Conservation (phyloP, 257 asterid species). For the Solanum stenotomum region DNA sequence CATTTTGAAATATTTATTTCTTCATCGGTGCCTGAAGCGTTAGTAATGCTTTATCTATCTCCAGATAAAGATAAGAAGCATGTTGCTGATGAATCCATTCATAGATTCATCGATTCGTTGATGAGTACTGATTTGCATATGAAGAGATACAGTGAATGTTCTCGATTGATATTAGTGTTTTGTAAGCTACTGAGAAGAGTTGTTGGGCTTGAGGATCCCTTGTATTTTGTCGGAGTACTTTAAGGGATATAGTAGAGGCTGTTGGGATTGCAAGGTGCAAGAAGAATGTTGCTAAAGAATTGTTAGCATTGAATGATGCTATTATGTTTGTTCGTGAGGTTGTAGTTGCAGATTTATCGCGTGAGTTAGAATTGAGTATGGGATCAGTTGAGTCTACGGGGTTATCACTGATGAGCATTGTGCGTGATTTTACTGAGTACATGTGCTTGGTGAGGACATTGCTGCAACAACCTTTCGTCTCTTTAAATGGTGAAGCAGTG, state of each 20-base stretch:
- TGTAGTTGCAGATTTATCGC: constrained; percentile 19
- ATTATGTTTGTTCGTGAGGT: constrained; percentile 51
- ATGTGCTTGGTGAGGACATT: background rate
- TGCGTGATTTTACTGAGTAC: too few species aligned
- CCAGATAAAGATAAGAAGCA: constrained; percentile 23
- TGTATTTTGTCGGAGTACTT: too few species aligned
- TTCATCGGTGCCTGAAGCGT: constrained; percentile 44
- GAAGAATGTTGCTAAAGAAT: constrained; percentile 4
- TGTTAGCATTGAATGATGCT: constrained; percentile 35
- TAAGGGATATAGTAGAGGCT: too few species aligned
- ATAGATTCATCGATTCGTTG: constrained; percentile 26
- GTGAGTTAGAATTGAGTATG: too few species aligned
- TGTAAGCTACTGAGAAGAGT: too few species aligned
- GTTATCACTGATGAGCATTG: too few species aligned
- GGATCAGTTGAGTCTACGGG: too few species aligned
- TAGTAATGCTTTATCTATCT: constrained; percentile 64
- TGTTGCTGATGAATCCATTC: constrained; percentile 44
- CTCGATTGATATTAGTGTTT: background rate
- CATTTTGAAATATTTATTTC: constrained; percentile 49
- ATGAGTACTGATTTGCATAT: constrained; percentile 18
- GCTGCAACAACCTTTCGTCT: background rate
- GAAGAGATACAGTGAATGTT: constrained; percentile 10
- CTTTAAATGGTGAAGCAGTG: too few species aligned
- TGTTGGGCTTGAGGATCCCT: too few species aligned
- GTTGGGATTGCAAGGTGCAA: too few species aligned